A percentile compares a stretch with the other conserved stretches of the same genome.
phyloP scores from a whole-genome alignment of 2,329 filamentous ascomycete species.

The Ophiocordyceps camponoti-saundersi region DNA sequence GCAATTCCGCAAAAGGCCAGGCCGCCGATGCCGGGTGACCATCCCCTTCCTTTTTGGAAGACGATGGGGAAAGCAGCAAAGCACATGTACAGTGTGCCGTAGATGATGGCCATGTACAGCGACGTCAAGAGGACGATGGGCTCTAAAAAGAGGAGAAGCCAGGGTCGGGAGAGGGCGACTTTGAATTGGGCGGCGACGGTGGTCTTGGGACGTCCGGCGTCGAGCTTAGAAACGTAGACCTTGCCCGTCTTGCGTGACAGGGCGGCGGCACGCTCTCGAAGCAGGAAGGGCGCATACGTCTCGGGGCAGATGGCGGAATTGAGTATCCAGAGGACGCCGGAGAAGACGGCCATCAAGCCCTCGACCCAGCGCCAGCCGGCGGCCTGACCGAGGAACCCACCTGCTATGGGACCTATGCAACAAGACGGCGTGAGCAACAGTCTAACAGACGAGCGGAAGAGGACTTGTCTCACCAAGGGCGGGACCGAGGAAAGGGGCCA shows the following conservation, averaged over 20 bases:
- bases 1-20: conserved; percentile 48
- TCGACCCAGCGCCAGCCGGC: conserved; percentile 49
- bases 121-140: conserved; percentile 48
- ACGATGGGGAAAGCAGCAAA: conserved; percentile 43
- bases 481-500: conserved; percentile 48
- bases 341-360: conserved; percentile 44
- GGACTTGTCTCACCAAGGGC: conserved; percentile 22
- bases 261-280: conserved; percentile 31
- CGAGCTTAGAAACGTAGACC: conserved; percentile 33
- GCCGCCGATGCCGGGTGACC: conserved; percentile 39
- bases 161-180: conserved; percentile 42
- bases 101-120: conserved; percentile 45
- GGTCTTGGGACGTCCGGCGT: conserved; percentile 23
- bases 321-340: conserved; percentile 38
- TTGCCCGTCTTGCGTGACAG: conserved; percentile 35
- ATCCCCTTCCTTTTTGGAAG: conserved; percentile 39
- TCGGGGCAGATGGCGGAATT: conserved; percentile 35
- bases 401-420: conserved; percentile 36
- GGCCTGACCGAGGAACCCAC: conserved; percentile 43
- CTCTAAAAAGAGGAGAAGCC: conserved; percentile 47
- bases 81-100: conserved; percentile 36
- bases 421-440: no score
- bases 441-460: neutral
- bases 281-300: conserved; percentile 41
- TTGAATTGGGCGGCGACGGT: conserved; percentile 32